Conservation (phyloP, 352 stramenopile genomes). For the Aphanomyces euteiches region DNA sequence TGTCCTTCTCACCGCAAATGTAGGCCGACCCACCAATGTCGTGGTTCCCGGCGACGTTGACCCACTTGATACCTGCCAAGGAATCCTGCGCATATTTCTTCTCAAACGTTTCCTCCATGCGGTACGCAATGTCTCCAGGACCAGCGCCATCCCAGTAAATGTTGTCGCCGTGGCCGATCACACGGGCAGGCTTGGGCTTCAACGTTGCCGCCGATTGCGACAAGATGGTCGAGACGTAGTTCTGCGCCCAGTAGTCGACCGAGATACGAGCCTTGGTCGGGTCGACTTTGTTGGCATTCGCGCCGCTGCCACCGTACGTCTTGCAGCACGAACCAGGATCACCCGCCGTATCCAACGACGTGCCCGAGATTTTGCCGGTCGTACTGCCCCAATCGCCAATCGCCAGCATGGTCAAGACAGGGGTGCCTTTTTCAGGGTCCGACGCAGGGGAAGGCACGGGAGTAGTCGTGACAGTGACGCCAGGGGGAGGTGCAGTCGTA, state of each 20-base stretch:
- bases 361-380: constrained; percentile 52
- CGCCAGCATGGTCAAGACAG: constrained; percentile 74
- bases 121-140: constrained; percentile 67
- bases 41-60: constrained; percentile 85
- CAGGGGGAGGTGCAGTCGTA: no score
- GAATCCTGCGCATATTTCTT: constrained; percentile 77
- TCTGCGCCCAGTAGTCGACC: constrained; percentile 84
- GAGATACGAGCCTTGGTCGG: constrained; percentile 35
- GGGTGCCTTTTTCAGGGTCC: constrained; percentile 23
- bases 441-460: background rate
- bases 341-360: background rate
- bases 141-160: constrained; percentile 28
- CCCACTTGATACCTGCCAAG: constrained; percentile 74
- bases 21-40: constrained; percentile 81
- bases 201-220: constrained; percentile 57
- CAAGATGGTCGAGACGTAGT: constrained; percentile 79
- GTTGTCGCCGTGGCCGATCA: constrained; percentile 43
- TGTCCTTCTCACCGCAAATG: constrained; percentile 83
- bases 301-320: constrained; percentile 71
- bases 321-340: constrained; percentile 78
- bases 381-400: constrained; percentile 83
- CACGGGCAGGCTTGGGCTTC: constrained; percentile 56
- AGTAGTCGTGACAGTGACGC: no score
- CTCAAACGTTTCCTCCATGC: constrained; percentile 83
- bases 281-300: constrained; percentile 38